These are phyloP conservation scores for Marasmius oreades DNA, from an alignment of 1,284 basidiomycete genomes.

Conservation along the genomic window DNA sequence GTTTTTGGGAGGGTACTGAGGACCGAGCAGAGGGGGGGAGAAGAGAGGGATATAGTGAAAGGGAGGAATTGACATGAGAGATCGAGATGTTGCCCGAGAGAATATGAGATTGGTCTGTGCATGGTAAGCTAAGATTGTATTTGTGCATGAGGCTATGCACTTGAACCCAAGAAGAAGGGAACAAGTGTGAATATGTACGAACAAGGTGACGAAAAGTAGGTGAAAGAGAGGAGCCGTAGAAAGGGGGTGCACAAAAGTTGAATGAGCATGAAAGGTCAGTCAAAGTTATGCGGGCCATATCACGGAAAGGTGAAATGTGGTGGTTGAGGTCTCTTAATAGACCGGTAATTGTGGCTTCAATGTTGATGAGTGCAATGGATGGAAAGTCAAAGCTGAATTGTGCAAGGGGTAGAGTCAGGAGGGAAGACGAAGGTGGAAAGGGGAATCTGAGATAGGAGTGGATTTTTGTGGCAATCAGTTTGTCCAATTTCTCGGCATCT, in stretches of 20 bases:
- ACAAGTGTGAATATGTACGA: not conserved
- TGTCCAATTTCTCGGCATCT: slow-evolving; percentile 23
- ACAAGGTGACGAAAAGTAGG: not conserved
- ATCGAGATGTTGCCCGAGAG: not conserved
- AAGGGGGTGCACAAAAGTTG: slow-evolving; percentile 22
- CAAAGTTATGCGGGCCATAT: slow-evolving; percentile 27
- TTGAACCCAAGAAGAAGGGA: not conserved
- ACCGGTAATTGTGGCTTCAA: slow-evolving; percentile 18
- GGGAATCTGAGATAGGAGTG: slow-evolving; percentile 22
- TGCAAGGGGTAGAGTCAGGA: slow-evolving; percentile 19
- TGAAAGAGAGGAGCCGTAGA: slow-evolving; percentile 9
- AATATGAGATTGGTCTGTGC: not conserved
- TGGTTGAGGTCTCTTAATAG: slow-evolving; percentile 28
- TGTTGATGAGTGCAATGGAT: slow-evolving; percentile 26
- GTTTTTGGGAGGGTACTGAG: not conserved
- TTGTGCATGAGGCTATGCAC: not conserved
- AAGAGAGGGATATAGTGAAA: not conserved
- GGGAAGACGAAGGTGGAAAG: slow-evolving; percentile 15
- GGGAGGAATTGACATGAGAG: not conserved
- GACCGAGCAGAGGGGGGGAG: not conserved
- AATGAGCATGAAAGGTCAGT: slow-evolving; percentile 28
- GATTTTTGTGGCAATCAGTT: slow-evolving; percentile 14
- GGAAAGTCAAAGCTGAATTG: slow-evolving; percentile 24
- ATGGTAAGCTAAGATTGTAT: not conserved
- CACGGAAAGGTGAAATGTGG: slow-evolving; percentile 22